Base-by-base conservation (phyloP, 345 rosid genomes). In the Eucalyptus regnans region DNA sequence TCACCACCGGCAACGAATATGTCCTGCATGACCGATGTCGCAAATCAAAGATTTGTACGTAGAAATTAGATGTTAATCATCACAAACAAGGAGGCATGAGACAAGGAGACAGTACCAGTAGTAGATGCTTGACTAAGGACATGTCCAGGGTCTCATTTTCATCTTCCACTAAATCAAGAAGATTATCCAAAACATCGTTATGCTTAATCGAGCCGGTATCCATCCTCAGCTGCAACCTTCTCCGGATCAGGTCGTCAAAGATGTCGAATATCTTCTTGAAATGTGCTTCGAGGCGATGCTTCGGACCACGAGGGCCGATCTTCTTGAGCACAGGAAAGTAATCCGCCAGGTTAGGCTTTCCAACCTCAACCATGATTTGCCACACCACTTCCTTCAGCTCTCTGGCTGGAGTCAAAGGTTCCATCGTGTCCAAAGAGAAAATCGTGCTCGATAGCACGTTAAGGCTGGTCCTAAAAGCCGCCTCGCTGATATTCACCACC, bases 111-210 rank as follows among this genome's bases (percentile, higher is more conserved):
- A 5, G 46, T 71, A 71, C 81, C 46, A 71, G 46, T 5, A 37
- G 4, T 9, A 33, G 46, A 37, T 71, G 81, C 46, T 71, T 71
- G 81, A 18, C 81, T 37, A 33, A 44, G 33, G 80, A 87, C n/a
- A 43, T 29, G 58, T 68, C 80, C 48, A 92, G 86, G 52, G 83
- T 91, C 44, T 90, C 90, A 17, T 31, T 71, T n/a, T 68, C 27
- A 13, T 89, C 90, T 27, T 92, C 90, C 6, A 27, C 56, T 18
- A 93, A 71, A 68, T 66, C 46, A n/a, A 93, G 91, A 20, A 93
- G 93, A 54, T 86, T 76, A 49, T 93, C 95, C 56, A 93, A 85
- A 52, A 92, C 58, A 91, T 94, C 95, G 25, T 89, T 81, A 22
- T n/a, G 1, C 10, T 88, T 7, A 11, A 60, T n/a, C 22, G n/a